phyloP scores from a whole-genome alignment of 2,329 filamentous ascomycete species.

The Alternaria sp. region DNA sequence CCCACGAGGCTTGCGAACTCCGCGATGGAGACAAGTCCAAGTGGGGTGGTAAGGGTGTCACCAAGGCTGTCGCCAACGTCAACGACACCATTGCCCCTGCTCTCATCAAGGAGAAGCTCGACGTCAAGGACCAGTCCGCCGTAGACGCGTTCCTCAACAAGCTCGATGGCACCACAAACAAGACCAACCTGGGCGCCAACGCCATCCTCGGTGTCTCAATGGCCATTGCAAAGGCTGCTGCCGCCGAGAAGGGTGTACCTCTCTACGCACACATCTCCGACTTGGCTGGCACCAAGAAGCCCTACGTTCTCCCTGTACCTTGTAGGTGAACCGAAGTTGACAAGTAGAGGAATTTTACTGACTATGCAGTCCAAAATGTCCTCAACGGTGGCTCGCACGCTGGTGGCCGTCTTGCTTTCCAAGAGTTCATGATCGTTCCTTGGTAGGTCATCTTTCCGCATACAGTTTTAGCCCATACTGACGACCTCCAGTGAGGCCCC shows the following conservation, averaged over 20 bases:
- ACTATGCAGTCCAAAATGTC: slow-evolving; percentile 57
- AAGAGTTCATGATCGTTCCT: slow-evolving; percentile 66
- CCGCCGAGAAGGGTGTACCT: slow-evolving; percentile 64
- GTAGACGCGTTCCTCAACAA: slow-evolving; percentile 63
- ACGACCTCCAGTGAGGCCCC: slow-evolving; percentile 71
- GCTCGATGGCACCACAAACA: slow-evolving; percentile 67
- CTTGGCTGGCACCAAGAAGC: slow-evolving; percentile 62
- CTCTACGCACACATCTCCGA: slow-evolving; percentile 67
- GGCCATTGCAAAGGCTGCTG: slow-evolving; percentile 66
- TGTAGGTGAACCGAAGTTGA: slow-evolving; percentile 34
- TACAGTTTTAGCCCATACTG: slow-evolving; percentile 22
- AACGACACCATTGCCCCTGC: slow-evolving; percentile 64
- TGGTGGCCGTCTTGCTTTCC: slow-evolving; percentile 81
- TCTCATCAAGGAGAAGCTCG: slow-evolving; percentile 62
- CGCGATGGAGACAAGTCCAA: slow-evolving; percentile 63
- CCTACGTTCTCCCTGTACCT: slow-evolving; percentile 65
- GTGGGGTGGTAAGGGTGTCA: slow-evolving; percentile 65
- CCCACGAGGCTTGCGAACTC: slow-evolving; percentile 63
- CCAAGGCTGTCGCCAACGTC: slow-evolving; percentile 65
- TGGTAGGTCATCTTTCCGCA: slow-evolving; percentile 45
- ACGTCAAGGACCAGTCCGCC: slow-evolving; percentile 64
- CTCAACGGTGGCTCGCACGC: slow-evolving; percentile 86
- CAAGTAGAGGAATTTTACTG: background rate
- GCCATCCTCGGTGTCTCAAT: slow-evolving; percentile 69
- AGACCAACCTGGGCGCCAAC: slow-evolving; percentile 67